phyloP scores from a whole-genome alignment of 768 basidiomycete species.

The Amanita phalloides region DNA sequence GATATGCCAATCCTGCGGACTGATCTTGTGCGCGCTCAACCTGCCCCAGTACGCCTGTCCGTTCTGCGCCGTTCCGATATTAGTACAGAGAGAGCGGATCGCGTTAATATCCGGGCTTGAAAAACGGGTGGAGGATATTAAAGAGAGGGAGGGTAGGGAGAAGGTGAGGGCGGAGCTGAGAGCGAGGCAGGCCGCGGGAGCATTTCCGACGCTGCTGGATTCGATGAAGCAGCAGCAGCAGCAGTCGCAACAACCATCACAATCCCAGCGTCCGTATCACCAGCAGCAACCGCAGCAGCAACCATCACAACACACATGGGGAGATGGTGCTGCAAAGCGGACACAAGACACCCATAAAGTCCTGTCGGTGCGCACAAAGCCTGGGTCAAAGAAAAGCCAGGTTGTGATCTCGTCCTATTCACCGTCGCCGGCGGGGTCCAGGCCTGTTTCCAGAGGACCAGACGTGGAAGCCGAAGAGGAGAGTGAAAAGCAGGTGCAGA shows the following conservation, averaged over 20 bases:
- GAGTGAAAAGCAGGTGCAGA: constrained; percentile 20
- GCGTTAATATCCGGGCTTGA: constrained; percentile 34
- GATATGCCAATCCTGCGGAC: constrained; percentile 46
- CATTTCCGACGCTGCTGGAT: constrained; percentile 45
- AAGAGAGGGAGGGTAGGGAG: constrained; percentile 37
- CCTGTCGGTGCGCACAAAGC: constrained; percentile 33
- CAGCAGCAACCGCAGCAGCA: too few species aligned
- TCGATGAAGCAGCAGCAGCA: neutral
- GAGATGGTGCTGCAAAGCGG: neutral
- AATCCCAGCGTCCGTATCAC: too few species aligned
- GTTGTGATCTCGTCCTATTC: constrained; percentile 45
- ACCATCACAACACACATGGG: constrained; percentile 1
- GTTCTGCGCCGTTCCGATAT: constrained; percentile 31
- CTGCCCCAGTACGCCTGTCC: constrained; percentile 45
- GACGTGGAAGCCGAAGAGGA: neutral
- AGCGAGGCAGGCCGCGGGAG: constrained; percentile 40
- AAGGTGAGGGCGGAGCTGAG: constrained; percentile 35
- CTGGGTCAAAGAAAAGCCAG: constrained; percentile 24
- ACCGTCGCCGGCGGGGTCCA: constrained; percentile 25
- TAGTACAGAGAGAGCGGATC: constrained; percentile 20
- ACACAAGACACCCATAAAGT: constrained; percentile 39
- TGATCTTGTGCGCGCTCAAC: constrained; percentile 53
- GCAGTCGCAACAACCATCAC: neutral
- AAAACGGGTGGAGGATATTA: constrained; percentile 27
- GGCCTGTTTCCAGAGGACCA: constrained; percentile 19